Conservation (phyloP, 2,329 filamentous ascomycete species). For the Calycina marina region DNA sequence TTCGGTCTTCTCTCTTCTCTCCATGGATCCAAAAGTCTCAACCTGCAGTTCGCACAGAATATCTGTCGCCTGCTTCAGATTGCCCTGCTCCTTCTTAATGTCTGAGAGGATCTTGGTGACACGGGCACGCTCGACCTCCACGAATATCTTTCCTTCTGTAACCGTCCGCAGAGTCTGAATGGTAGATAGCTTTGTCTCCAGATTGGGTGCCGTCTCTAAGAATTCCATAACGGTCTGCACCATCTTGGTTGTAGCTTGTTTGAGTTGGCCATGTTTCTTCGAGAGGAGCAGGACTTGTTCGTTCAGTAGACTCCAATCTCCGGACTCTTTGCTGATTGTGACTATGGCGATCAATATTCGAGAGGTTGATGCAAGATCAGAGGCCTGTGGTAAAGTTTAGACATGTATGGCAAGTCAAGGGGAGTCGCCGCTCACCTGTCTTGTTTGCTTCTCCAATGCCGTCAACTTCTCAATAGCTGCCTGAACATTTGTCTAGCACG, state of each 20-base stretch:
- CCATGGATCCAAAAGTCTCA: constrained; percentile 98
- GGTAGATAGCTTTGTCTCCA: constrained; percentile 79
- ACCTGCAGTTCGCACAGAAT: constrained; percentile 96
- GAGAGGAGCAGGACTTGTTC: constrained; percentile 92
- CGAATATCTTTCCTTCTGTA: constrained; percentile 99
- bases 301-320: constrained; percentile 89
- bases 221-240: constrained; percentile 92
- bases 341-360: constrained; percentile 77
- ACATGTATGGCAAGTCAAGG: constrained; percentile 6
- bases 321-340: constrained; percentile 83
- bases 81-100: constrained; percentile 93
- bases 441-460: constrained; percentile 85
- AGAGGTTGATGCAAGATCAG: constrained; percentile 90
- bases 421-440: constrained; percentile 50
- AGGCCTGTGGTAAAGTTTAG: constrained; percentile 47
- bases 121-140: constrained; percentile 93
- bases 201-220: constrained; percentile 67
- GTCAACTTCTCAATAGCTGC: constrained; percentile 88
- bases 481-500: constrained; percentile 55
- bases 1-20: constrained; percentile 91
- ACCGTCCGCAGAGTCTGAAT: constrained; percentile 94
- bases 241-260: constrained; percentile 98
- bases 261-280: constrained; percentile 99
- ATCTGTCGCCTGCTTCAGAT: constrained; percentile 78
- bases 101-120: constrained; percentile 90